phyloP scores from a whole-genome alignment of 495 filamentous ascomycete species.

The Letharia lupina region DNA sequence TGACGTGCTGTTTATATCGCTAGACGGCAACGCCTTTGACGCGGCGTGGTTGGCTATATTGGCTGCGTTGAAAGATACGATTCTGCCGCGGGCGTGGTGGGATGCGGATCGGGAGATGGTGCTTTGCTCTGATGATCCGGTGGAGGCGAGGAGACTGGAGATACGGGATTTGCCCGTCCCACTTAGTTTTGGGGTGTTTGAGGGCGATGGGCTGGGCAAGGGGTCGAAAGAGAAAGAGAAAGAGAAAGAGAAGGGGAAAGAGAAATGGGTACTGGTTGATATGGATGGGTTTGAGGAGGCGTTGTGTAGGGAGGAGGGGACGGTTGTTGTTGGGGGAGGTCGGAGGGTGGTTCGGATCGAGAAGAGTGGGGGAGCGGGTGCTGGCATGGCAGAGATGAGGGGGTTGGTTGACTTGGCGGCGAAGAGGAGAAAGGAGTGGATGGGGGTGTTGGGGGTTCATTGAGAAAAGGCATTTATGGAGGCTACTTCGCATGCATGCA shows the following conservation, averaged over 20 bases:
- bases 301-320: slow-evolving; percentile 64
- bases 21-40: slow-evolving; percentile 87
- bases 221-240: slow-evolving; percentile 18
- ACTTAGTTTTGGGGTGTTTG: slow-evolving; percentile 65
- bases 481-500: not conserved
- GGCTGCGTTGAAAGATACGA: slow-evolving; percentile 71
- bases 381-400: slow-evolving; percentile 48
- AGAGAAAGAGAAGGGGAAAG: slow-evolving; percentile 36
- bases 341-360: slow-evolving; percentile 55
- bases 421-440: slow-evolving; percentile 49
- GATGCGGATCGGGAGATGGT: slow-evolving; percentile 72
- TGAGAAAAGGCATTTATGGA: not conserved
- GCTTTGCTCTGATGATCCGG: slow-evolving; percentile 56
- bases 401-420: slow-evolving; percentile 44
- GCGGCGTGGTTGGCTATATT: slow-evolving; percentile 77
- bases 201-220: slow-evolving; percentile 35
- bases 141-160: slow-evolving; percentile 38
- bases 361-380: slow-evolving; percentile 68
- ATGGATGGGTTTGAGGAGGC: slow-evolving; percentile 85
- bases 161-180: slow-evolving; percentile 58
- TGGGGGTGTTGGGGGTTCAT: slow-evolving; percentile 36
- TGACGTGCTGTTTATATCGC: slow-evolving; percentile 78
- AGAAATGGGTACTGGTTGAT: slow-evolving; percentile 73
- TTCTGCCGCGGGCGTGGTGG: slow-evolving; percentile 75
- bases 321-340: slow-evolving; percentile 60